A percentile compares a stretch with the other conserved stretches of the same genome.
Conservation (phyloP, 1,139 yeast species). For the Protomyces pachydermus region DNA sequence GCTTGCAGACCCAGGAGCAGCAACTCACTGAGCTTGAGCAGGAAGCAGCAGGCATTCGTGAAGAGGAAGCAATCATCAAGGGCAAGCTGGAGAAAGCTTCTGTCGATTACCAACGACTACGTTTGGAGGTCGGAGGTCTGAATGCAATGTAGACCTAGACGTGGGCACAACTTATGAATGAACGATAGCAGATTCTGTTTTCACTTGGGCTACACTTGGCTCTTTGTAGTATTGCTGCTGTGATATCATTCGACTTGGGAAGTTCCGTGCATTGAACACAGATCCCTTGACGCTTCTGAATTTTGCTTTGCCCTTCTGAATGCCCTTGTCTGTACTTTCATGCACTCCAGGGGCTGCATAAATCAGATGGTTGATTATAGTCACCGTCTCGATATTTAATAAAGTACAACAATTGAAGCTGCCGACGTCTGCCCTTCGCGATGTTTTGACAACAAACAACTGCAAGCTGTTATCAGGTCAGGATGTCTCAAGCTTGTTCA, state of each 20-base stretch:
- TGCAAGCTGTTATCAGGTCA: too few species aligned
- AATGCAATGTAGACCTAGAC: not conserved
- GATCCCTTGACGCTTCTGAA: constrained; percentile 31
- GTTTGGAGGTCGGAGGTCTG: not conserved
- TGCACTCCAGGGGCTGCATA: not conserved
- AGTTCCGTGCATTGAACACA: constrained; percentile 28
- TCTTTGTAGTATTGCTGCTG: not conserved
- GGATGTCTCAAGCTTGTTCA: too few species aligned
- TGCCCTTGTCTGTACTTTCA: not conserved
- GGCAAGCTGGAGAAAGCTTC: not conserved
- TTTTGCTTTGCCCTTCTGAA: constrained; percentile 30
- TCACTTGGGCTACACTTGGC: not conserved
- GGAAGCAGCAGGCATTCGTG: not conserved
- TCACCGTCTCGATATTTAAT: too few species aligned
- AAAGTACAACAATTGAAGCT: too few species aligned
- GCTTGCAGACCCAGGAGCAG: not conserved
- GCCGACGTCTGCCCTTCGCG: too few species aligned
- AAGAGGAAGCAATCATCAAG: not conserved
- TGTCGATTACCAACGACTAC: not conserved
- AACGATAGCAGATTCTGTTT: not conserved
- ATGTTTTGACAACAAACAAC: too few species aligned
- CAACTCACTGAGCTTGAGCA: not conserved
- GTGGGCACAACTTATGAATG: not conserved
- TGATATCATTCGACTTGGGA: not conserved
- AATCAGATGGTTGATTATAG: not conserved